Evolutionary conservation across 768 basidiomycete species (phyloP), one percentile per base, ranked within the genome.

Genomic region (Cystoderma amianthinum): DNA sequence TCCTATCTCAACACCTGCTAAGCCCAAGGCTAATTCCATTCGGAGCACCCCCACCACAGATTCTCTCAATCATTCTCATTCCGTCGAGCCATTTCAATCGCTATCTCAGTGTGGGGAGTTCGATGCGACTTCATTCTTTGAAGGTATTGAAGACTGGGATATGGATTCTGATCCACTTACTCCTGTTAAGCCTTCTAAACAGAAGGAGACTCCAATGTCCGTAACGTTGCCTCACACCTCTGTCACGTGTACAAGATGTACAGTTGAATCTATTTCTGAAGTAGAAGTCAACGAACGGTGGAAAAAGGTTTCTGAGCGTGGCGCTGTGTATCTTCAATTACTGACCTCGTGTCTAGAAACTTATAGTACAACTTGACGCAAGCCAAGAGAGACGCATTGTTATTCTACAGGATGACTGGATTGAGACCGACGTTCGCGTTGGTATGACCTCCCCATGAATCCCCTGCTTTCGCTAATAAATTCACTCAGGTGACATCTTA

Each of bases 371-470:
- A 33, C 54, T 73, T 1, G 62, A 71, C 10, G 55, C 59, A 20
- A 54, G 48, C 6, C 62, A 60, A 21, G 71, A 68, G 25, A 44
- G 42, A 20, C 65, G 76, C 10, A 60, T 58, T 11, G 74, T 94
- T 4, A 63, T 77, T 36, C 69, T 97, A 2, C 70, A 64, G 22
- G 86, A 92, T 44, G 87, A 93, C 48, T 96, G 92, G 91, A 65
- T 71, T 4, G 62, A 72, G 16, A 74, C 81, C 5, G 76, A 80
- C 36, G 63, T 88, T 38, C 70, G 71, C 5, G 49, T 64, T 46
- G 85, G 87, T 87, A 49, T 5, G 68, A 55, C 22, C 32, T 15
- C 10, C 16, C 21, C 10, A 23, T 13, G 28, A 28, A 5, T 28
- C 16, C 21, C 21, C 25, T 44, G n/a, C 46, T n/a, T 15, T 28